phyloP scores from a whole-genome alignment of 345 rosid genomes.

The Mallotus nudiflorus region DNA sequence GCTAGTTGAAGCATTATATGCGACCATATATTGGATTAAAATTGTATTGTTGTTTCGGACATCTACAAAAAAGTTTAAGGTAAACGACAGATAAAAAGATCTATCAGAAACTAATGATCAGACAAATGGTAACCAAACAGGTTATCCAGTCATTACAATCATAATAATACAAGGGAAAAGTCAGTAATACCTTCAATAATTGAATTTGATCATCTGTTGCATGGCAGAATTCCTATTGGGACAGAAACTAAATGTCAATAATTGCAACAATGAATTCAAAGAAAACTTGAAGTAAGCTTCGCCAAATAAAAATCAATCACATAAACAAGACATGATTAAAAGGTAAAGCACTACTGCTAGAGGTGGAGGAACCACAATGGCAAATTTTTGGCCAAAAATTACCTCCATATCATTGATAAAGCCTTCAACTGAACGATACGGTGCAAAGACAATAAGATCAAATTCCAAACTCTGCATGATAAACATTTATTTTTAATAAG shows the following conservation, averaged over 20 bases:
- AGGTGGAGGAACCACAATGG: not conserved
- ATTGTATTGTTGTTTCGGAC: not conserved
- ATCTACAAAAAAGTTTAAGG: not conserved
- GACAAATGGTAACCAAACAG: not conserved
- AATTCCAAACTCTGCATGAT: constrained; percentile 83
- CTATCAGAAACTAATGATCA: not conserved
- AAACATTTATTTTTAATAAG: constrained; percentile 16
- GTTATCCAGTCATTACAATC: not conserved
- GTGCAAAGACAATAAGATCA: constrained; percentile 94
- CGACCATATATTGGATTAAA: not conserved
- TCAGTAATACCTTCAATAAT: constrained; percentile 53
- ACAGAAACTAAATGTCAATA: constrained; percentile 22
- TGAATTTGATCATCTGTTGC: constrained; percentile 55
- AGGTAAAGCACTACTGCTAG: not conserved
- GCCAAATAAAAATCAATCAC: constrained; percentile 5
- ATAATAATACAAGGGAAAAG: not conserved
- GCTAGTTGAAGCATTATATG: not conserved
- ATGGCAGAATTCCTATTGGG: constrained; percentile 57
- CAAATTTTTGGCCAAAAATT: constrained; percentile 15
- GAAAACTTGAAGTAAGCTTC: not conserved
- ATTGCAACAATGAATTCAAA: constrained; percentile 1
- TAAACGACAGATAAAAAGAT: not conserved
- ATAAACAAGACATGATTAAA: not conserved
- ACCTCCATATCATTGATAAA: constrained; percentile 80
- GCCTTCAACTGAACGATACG: constrained; percentile 92